Evolutionary conservation across 208 protist species (phyloP).

Genomic region (Trypanosoma avium): DNA sequence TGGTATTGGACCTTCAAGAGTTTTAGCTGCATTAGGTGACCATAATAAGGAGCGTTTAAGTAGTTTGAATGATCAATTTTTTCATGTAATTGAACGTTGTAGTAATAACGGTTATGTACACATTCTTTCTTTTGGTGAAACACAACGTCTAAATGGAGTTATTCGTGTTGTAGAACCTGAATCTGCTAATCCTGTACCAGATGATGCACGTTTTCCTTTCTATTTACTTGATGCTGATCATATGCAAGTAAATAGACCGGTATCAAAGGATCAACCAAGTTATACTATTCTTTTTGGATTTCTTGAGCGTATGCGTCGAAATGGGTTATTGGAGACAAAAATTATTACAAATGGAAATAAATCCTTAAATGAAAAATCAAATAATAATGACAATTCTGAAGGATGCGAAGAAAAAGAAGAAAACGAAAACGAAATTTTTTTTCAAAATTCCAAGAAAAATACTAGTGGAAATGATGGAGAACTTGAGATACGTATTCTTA

Average conservation of each 20-base stretch:
- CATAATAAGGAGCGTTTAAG: constrained; percentile 48
- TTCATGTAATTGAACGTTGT: constrained; percentile 44
- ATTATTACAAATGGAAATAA: neutral
- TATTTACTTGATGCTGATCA: constrained; percentile 62
- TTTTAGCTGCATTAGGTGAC: constrained; percentile 60
- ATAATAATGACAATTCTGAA: too few relatives aligned
- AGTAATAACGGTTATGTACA: constrained; percentile 5
- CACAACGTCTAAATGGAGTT: constrained; percentile 45
- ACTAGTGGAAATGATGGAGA: neutral
- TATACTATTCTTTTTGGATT: constrained; percentile 63
- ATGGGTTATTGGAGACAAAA: constrained; percentile 22
- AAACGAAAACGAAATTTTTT: neutral
- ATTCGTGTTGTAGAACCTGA: constrained; percentile 60
- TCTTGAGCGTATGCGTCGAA: constrained; percentile 55
- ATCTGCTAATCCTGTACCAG: constrained; percentile 55
- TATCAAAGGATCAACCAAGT: constrained; percentile 49
- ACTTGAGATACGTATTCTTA: neutral
- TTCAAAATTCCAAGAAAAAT: neutral
- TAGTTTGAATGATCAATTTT: constrained; percentile 49
- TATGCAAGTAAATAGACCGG: constrained; percentile 43
- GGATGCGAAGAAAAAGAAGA: neutral
- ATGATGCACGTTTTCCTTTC: constrained; percentile 56
- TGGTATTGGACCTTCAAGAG: constrained; percentile 48
- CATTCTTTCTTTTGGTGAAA: constrained; percentile 64
- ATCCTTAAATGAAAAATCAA: neutral